These are phyloP conservation scores for Barnettozyma vustinii DNA, from an alignment of 805 yeast genomes.

Conservation along the genomic window DNA sequence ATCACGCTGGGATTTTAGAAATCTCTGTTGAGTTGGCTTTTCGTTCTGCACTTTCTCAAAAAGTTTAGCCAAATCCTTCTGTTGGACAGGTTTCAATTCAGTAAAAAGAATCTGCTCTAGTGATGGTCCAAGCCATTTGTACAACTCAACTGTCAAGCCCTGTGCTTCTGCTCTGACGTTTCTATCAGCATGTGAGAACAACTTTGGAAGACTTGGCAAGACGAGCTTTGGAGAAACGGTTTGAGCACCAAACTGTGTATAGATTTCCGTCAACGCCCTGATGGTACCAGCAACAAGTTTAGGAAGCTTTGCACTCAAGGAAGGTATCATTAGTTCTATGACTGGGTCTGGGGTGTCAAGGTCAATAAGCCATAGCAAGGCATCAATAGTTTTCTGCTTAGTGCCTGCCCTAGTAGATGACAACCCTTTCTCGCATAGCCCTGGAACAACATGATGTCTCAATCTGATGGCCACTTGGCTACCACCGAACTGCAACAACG, in stretches of 20 bases:
- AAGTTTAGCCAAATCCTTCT: constrained; percentile 68
- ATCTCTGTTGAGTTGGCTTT: constrained; percentile 47
- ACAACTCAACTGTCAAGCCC: constrained; percentile 59
- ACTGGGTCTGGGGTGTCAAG: constrained; percentile 60
- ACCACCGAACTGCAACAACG: constrained; percentile 55
- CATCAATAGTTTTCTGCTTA: constrained; percentile 57
- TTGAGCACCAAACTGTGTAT: constrained; percentile 52
- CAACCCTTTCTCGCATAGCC: constrained; percentile 77
- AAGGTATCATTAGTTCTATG: constrained; percentile 62
- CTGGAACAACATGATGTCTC: constrained; percentile 37
- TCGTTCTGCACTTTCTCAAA: constrained; percentile 48
- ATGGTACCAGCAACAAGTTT: constrained; percentile 70
- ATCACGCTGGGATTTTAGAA: constrained; percentile 47
- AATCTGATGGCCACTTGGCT: constrained; percentile 35
- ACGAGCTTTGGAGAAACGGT: constrained; percentile 53
- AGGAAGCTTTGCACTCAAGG: constrained; percentile 60
- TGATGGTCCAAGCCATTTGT: constrained; percentile 63
- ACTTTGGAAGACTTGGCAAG: constrained; percentile 52
- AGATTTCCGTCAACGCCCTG: constrained; percentile 48
- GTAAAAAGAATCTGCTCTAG: constrained; percentile 57
- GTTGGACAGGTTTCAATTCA: constrained; percentile 85
- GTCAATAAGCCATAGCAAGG: constrained; percentile 59
- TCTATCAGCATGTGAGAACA: constrained; percentile 82
- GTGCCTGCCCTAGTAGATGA: constrained; percentile 72
- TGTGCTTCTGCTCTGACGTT: constrained; percentile 80